Percentiles rank a stretch among this genome's conserved stretches.
These are phyloP conservation scores for Drechslerella coelobrocha DNA, from an alignment of 2,329 filamentous ascomycete species.

Conservation along the genomic window DNA sequence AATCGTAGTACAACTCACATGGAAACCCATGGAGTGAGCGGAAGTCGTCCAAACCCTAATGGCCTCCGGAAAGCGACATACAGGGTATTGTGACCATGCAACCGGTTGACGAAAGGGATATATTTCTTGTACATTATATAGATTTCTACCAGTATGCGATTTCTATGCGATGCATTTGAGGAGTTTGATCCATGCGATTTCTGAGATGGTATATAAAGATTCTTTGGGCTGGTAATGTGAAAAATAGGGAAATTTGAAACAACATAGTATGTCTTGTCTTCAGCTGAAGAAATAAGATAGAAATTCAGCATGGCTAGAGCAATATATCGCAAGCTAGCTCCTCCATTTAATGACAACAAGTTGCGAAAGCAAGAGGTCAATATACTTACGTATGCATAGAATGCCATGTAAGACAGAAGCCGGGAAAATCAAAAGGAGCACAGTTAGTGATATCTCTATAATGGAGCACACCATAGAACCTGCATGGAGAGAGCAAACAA, in stretches of 20 bases:
- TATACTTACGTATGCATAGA: not conserved
- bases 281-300: no score
- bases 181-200: conserved; percentile 39
- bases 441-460: conserved; percentile 29
- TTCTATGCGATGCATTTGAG: conserved; percentile 32
- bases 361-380: not conserved
- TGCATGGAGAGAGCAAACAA: conserved; percentile 16
- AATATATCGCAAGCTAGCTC: no score
- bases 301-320: no score
- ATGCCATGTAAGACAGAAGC: not conserved
- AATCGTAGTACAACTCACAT: conserved; percentile 34
- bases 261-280: not conserved
- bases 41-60: not conserved
- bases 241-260: no score
- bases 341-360: no score
- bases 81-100: not conserved
- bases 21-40: conserved; percentile 5
- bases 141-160: not conserved
- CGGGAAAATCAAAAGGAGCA: conserved; percentile 15
- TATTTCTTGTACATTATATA: not conserved
- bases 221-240: not conserved
- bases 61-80: not conserved
- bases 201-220: conserved; percentile 38
- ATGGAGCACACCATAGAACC: conserved; percentile 12
- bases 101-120: not conserved